Conservation (phyloP, 305 asterid species). For the Solanum hybrid region DNA sequence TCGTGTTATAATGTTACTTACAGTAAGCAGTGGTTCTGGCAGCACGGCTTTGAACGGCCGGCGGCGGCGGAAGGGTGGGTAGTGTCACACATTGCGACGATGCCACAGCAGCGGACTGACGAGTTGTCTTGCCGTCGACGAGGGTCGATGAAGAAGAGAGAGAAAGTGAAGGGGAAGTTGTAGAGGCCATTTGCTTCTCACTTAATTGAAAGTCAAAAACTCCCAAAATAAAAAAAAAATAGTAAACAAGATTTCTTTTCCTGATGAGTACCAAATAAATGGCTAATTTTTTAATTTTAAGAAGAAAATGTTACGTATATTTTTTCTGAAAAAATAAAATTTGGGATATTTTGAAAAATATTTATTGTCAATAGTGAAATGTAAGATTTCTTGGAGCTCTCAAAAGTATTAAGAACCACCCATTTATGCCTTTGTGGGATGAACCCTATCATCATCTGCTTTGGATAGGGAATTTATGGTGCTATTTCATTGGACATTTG, state of each 20-base stretch:
- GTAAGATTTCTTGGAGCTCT: background rate
- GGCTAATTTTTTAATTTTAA: background rate
- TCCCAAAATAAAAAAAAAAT: background rate
- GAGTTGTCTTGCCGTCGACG: conserved; percentile 31
- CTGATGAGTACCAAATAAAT: background rate
- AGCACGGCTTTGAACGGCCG: conserved; percentile 11
- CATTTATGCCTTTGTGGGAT: background rate
- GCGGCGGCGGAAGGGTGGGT: conserved; percentile 19
- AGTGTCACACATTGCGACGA: conserved; percentile 27
- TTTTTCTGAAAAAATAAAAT: background rate
- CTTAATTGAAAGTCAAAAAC: background rate
- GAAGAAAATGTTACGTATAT: background rate
- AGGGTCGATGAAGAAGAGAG: conserved; percentile 44
- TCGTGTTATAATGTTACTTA: conserved; percentile 11
- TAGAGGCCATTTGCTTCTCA: conserved; percentile 33
- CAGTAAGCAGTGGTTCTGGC: conserved; percentile 38
- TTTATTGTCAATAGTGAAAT: background rate
- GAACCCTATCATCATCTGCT: background rate
- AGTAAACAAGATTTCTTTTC: background rate
- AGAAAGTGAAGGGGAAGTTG: conserved; percentile 44
- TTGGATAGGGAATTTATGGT: conserved; percentile 8
- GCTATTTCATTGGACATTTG: background rate
- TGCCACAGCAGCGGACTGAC: conserved; percentile 26
- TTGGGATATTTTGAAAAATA: background rate
- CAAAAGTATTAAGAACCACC: conserved; percentile 2